phyloP scores from a whole-genome alignment of 352 stramenopile genomes.

The Globisporangium carolinianum region DNA sequence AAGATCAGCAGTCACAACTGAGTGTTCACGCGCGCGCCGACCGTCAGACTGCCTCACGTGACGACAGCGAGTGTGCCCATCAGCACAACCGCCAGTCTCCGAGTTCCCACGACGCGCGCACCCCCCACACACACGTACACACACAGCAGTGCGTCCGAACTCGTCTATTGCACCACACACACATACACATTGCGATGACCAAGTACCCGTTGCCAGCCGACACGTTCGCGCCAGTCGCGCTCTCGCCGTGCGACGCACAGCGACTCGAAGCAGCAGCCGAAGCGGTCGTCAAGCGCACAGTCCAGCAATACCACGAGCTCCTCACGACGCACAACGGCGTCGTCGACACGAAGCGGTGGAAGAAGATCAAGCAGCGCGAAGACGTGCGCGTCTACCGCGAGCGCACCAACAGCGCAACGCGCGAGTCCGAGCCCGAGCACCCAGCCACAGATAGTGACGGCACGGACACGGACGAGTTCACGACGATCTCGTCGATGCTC shows the following conservation, averaged over 20 bases:
- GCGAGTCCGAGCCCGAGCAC: neutral
- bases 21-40: too few relatives aligned
- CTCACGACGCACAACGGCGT: neutral
- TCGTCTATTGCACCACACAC: too few relatives aligned
- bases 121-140: too few relatives aligned
- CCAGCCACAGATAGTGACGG: neutral
- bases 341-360: conserved; percentile 1
- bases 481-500: conserved; percentile 1
- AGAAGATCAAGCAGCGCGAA: conserved; percentile 9
- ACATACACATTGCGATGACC: too few relatives aligned
- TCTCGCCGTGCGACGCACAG: neutral
- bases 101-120: too few relatives aligned
- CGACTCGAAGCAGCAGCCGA: neutral
- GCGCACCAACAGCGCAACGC: neutral
- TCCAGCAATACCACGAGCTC: conserved; percentile 6
- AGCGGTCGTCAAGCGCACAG: neutral
- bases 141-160: too few relatives aligned
- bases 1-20: too few relatives aligned
- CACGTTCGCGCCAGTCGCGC: conserved; percentile 2
- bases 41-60: too few relatives aligned
- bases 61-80: too few relatives aligned
- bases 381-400: conserved; percentile 6
- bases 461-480: neutral
- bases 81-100: too few relatives aligned
- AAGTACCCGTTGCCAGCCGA: conserved; percentile 3